Percentiles rank a stretch among this genome's conserved stretches.
Evolutionary conservation across 305 asterid genomes (phyloP).

Genomic region (Solanum chacoense): DNA sequence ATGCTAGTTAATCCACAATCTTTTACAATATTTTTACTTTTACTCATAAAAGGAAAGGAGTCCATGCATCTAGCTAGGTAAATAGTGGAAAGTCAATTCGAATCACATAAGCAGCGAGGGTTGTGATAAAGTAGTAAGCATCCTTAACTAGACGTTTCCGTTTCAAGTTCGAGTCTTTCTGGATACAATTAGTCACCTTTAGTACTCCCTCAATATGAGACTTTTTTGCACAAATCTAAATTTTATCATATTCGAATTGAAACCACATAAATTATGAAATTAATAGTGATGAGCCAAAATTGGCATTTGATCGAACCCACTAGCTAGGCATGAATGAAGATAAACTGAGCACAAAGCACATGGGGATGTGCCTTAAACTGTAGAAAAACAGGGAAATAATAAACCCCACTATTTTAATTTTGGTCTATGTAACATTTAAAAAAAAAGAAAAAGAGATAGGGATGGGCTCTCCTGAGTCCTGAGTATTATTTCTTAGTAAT

Average conservation of each 20-base stretch:
- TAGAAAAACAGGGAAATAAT: background rate
- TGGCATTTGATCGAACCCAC: conserved; percentile 17
- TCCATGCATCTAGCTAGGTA: background rate
- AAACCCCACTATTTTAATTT: conserved; percentile 1
- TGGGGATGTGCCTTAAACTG: conserved; percentile 3
- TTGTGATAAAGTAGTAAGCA: background rate
- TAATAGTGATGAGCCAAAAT: background rate
- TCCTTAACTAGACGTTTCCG: too few relatives aligned
- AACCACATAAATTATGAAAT: background rate
- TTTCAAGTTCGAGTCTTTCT: too few relatives aligned
- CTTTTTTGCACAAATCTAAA: accelerated
- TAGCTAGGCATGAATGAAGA: background rate
- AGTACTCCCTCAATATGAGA: too few relatives aligned
- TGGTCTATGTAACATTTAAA: background rate
- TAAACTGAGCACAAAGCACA: conserved; percentile 5
- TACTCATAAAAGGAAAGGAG: too few relatives aligned
- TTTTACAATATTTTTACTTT: too few relatives aligned
- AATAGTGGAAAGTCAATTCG: background rate
- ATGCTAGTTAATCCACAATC: background rate
- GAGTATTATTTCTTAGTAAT: background rate
- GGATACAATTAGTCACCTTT: too few relatives aligned
- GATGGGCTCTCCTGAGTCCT: conserved; percentile 11
- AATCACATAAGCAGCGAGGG: background rate
- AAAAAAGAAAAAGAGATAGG: background rate
- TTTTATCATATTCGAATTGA: accelerated